Conservation (phyloP, 1,139 yeast species). For the Spencermartinsiella ligniputridi region DNA sequence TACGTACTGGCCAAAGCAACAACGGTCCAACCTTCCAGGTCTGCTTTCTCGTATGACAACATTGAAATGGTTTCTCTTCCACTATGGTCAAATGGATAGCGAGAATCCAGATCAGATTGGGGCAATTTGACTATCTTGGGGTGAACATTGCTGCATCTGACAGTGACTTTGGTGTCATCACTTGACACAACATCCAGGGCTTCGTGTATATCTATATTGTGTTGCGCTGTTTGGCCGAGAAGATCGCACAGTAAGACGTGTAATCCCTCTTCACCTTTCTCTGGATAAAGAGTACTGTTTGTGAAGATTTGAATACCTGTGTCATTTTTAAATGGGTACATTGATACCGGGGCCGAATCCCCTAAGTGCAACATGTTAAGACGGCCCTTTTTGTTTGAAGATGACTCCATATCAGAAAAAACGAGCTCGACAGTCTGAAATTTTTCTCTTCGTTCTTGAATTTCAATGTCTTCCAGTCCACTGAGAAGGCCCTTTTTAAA, state of each 20-base stretch:
- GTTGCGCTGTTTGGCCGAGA: not conserved
- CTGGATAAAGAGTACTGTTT: not conserved
- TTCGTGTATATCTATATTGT: not conserved
- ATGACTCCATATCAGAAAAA: not conserved
- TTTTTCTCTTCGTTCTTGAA: not conserved
- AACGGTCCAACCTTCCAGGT: not conserved
- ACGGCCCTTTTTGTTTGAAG: not conserved
- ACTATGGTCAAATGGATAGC: conserved; percentile 7
- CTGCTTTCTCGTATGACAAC: conserved; percentile 4
- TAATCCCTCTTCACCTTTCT: not conserved
- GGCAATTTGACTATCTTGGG: conserved; percentile 5
- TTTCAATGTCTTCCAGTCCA: conserved; percentile 45
- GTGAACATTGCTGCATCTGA: not conserved
- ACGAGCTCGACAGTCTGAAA: not conserved
- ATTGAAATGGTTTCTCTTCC: conserved; percentile 8
- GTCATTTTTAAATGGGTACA: not conserved
- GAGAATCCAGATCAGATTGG: conserved; percentile 6
- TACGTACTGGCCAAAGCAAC: not conserved
- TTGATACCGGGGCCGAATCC: not conserved
- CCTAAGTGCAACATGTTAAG: not conserved
- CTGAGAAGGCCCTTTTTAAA: conserved; percentile 49
- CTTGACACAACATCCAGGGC: not conserved
- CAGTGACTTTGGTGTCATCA: not conserved
- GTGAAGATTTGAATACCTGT: not conserved
- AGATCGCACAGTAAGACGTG: not conserved